Evolutionary conservation across 75 land plant species (phyloP).

Genomic region (Selaginella tamariscina): DNA sequence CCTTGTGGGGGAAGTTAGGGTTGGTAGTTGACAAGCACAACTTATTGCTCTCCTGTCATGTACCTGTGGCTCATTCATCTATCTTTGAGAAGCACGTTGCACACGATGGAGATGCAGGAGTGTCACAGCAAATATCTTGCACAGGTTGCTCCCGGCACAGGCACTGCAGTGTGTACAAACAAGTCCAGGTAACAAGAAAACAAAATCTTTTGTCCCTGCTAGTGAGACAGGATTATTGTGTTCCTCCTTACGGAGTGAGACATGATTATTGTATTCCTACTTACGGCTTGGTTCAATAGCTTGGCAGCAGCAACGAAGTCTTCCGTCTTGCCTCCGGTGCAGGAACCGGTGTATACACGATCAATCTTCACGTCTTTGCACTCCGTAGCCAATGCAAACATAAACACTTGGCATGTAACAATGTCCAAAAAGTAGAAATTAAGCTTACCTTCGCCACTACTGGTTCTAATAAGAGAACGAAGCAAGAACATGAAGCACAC

Average conservation of each 20-base stretch:
- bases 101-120: constrained; percentile 84
- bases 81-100: constrained; percentile 87
- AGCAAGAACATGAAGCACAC: not conserved
- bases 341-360: constrained; percentile 9
- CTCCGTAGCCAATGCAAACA: constrained; percentile 2
- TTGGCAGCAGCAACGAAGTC: constrained; percentile 4
- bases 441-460: not conserved
- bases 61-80: constrained; percentile 69
- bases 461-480: not conserved
- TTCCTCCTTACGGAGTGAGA: not conserved
- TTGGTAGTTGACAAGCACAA: constrained; percentile 92
- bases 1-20: constrained; percentile 90
- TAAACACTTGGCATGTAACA: not conserved
- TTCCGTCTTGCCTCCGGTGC: constrained; percentile 12
- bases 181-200: constrained; percentile 33
- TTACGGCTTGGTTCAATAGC: not conserved
- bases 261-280: not conserved
- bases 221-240: not conserved
- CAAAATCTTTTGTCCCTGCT: constrained; percentile 59
- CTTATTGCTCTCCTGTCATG: constrained; percentile 22
- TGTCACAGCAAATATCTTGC: constrained; percentile 93
- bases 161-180: constrained; percentile 59
- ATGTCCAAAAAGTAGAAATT: not conserved
- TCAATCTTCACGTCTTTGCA: constrained; percentile 13
- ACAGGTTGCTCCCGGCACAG: constrained; percentile 86